phyloP scores from a whole-genome alignment of 2,329 filamentous ascomycete species.

The Calonectria honghensis region DNA sequence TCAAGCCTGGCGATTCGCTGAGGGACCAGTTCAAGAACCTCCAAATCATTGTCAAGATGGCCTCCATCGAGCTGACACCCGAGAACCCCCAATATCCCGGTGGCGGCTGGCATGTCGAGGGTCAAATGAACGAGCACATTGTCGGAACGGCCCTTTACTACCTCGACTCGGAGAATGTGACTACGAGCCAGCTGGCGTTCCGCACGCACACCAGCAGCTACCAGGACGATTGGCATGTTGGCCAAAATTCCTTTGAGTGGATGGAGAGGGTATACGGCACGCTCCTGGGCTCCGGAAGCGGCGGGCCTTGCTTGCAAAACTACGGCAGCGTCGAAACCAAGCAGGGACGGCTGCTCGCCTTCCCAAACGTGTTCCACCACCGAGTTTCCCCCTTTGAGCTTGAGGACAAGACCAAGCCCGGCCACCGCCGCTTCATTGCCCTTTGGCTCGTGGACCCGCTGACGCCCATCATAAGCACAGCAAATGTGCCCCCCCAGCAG shows the following conservation, averaged over 20 bases:
- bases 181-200: conserved; percentile 55
- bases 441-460: conserved; percentile 73
- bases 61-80: conserved; percentile 33
- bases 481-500: conserved; percentile 60
- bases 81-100: conserved; percentile 50
- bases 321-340: conserved; percentile 49
- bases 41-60: conserved; percentile 79
- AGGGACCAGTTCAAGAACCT: conserved; percentile 39
- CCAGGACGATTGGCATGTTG: conserved; percentile 4
- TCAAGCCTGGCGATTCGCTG: conserved; percentile 31
- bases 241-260: conserved; percentile 19
- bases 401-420: conserved; percentile 66
- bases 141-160: conserved; percentile 55
- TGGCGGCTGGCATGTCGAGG: conserved; percentile 53
- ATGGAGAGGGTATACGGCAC: conserved; percentile 44
- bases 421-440: conserved; percentile 71
- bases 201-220: conserved; percentile 41
- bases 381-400: conserved; percentile 64
- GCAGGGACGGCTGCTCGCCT: conserved; percentile 44
- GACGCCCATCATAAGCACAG: conserved; percentile 59
- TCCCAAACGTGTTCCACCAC: conserved; percentile 50
- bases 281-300: conserved; percentile 63
- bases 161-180: conserved; percentile 50
- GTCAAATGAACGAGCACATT: conserved; percentile 56
- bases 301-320: conserved; percentile 29